These are phyloP conservation scores for Chalciporus piperatus DNA, from an alignment of 768 basidiomycete genomes.

Conservation along the genomic window DNA sequence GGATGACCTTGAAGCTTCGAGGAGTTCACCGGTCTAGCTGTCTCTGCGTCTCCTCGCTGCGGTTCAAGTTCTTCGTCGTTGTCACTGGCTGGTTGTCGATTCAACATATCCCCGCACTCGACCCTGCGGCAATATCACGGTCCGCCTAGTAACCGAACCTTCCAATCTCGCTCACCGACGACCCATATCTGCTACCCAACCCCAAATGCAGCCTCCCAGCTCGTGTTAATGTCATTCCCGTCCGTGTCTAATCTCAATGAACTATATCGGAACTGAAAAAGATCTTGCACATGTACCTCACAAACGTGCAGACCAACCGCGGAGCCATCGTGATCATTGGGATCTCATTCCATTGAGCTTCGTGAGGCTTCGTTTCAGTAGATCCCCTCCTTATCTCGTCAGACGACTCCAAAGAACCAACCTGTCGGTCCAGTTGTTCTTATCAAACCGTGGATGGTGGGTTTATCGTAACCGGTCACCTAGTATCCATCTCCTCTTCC, in stretches of 20 bases:
- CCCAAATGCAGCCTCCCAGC: constrained; percentile 9
- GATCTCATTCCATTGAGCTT: no score
- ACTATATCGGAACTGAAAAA: no score
- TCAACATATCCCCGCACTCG: not conserved
- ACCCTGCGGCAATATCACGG: constrained; percentile 19
- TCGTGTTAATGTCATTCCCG: not conserved
- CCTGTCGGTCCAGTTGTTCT: not conserved
- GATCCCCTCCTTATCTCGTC: no score
- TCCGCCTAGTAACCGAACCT: constrained; percentile 5
- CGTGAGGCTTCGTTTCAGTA: no score
- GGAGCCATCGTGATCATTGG: not conserved
- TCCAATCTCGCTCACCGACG: constrained; percentile 14
- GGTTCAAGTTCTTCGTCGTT: constrained; percentile 1
- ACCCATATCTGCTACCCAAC: constrained; percentile 3
- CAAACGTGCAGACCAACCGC: not conserved
- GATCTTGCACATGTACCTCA: not conserved
- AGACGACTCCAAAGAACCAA: no score
- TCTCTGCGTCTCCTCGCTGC: not conserved
- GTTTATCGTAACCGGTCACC: no score
- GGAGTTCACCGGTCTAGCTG: not conserved
- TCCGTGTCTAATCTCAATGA: no score
- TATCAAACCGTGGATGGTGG: no score
- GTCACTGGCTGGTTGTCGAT: not conserved
- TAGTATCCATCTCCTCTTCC: no score
- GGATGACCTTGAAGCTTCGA: no score